Percentiles rank a stretch among this genome's conserved stretches.
These are phyloP conservation scores for Coccinonectria pachysandricola DNA, from an alignment of 2,329 filamentous ascomycete genomes.

Conservation along the genomic window DNA sequence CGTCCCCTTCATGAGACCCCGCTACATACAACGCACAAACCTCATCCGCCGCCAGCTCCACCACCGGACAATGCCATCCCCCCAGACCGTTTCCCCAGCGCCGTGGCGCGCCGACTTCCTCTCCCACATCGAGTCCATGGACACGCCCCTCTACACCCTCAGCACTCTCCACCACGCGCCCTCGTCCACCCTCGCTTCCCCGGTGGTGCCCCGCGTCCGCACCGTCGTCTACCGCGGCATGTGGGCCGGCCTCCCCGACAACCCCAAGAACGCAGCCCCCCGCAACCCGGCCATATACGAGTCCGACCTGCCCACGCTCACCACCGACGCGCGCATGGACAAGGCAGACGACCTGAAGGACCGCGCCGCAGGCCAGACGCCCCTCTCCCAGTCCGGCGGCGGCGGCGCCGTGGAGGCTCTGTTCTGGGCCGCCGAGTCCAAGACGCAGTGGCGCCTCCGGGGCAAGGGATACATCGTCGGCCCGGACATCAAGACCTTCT, in stretches of 20 bases:
- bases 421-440: slow-evolving; percentile 64
- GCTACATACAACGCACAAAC: slow-evolving; percentile 14
- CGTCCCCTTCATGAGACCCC: slow-evolving; percentile 10
- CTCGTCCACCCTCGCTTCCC: slow-evolving; percentile 24
- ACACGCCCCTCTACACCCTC: slow-evolving; percentile 39
- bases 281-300: slow-evolving; percentile 60
- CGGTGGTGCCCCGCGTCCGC: slow-evolving; percentile 49
- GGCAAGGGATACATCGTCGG: slow-evolving; percentile 69
- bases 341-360: slow-evolving; percentile 65
- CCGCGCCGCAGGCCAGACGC: slow-evolving; percentile 32
- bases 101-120: slow-evolving; percentile 45
- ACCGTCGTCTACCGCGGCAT: slow-evolving; percentile 81
- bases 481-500: slow-evolving; percentile 46
- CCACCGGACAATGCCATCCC: slow-evolving; percentile 20
- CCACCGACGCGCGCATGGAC: slow-evolving; percentile 79
- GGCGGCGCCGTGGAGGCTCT: slow-evolving; percentile 70
- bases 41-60: slow-evolving; percentile 20
- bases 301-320: slow-evolving; percentile 72
- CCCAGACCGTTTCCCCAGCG: slow-evolving; percentile 26
- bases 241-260: slow-evolving; percentile 62
- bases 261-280: slow-evolving; percentile 62
- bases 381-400: slow-evolving; percentile 36
- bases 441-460: slow-evolving; percentile 76
- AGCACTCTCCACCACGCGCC: slow-evolving; percentile 36
- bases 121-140: slow-evolving; percentile 38